Evolutionary conservation across 2,329 filamentous ascomycete species (phyloP), one percentile per base, ranked within the genome.

Genomic region (Davidsoniella eucalypti): DNA sequence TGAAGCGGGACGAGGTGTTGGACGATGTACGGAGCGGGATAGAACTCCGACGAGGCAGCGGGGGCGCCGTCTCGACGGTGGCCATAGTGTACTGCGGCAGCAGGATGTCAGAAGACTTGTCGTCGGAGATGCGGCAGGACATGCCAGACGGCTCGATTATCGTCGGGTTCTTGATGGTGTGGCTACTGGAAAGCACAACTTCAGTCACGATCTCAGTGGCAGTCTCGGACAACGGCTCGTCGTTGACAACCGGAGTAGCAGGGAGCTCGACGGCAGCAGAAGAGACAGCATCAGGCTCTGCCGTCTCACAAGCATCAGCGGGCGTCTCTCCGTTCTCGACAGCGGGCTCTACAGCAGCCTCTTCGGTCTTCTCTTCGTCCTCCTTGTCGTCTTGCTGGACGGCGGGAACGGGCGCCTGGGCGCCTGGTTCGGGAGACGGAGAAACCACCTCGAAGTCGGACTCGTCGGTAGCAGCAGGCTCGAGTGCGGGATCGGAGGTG

Each of bases 381-480:
- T 33, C 26, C 7, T 33, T 12, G 8, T 33, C 26, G 4, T 47
- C 43, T 10, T 45, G 17, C 36, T 23, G 16, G 12, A 38, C 38
- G 9, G 14, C 44, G 6, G 36, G 17, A 18, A 21, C 33, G 17
- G 36, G 29, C 5, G 18, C 14, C 36, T 43, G 38, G 3, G 38
- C 26, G 18, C 18, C 25, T 26, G 17, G 39, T 25, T 25, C 18
- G 21, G 36, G 18, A 23, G 38, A 29, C 40, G 21, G n/a, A 6
- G 23, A 44, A 41, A 52, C 45, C 41, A 49, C 47, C 18, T 53
- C 51, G 47, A 53, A 50, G 21, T 53, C 51, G 23, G 47, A 50
- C 47, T 53, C 51, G 23, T 53, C 51, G 4, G 51, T 53, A 9
- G 51, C 47, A 3, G 51, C 51, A n/a, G 51, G 51, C 18, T 53